phyloP scores from a whole-genome alignment of 768 basidiomycete species.

The Exidia glandulosa region DNA sequence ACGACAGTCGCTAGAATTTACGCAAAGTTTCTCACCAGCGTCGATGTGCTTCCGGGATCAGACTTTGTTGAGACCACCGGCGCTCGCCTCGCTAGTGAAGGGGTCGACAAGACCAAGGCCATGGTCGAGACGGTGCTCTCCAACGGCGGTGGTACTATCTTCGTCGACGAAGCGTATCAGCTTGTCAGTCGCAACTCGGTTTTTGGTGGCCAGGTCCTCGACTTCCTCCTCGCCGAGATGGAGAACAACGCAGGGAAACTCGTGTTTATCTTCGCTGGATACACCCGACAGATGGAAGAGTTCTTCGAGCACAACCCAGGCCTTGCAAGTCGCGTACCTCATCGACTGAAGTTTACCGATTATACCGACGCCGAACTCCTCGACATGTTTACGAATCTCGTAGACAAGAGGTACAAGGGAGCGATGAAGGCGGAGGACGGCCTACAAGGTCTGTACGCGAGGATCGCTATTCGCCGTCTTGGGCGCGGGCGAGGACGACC shows the following conservation, averaged over 20 bases:
- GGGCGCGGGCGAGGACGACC: slow-evolving; percentile 46
- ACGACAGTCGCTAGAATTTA: slow-evolving; percentile 59
- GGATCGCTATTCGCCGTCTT: slow-evolving; percentile 49
- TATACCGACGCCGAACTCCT: slow-evolving; percentile 48
- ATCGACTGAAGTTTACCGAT: slow-evolving; percentile 46
- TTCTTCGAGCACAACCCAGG: slow-evolving; percentile 74
- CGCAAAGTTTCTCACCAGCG: slow-evolving; percentile 47
- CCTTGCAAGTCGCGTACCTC: slow-evolving; percentile 55
- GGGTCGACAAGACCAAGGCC: slow-evolving; percentile 41
- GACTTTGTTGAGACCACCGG: slow-evolving; percentile 56
- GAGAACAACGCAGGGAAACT: slow-evolving; percentile 54
- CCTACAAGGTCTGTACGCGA: slow-evolving; percentile 37
- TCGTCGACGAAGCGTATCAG: slow-evolving; percentile 67
- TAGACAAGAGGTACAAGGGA: slow-evolving; percentile 37
- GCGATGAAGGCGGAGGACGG: slow-evolving; percentile 48
- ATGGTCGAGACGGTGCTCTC: slow-evolving; percentile 33
- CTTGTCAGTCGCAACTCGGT: slow-evolving; percentile 27
- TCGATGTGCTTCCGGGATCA: slow-evolving; percentile 40
- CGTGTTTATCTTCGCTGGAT: slow-evolving; percentile 63
- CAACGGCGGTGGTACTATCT: slow-evolving; percentile 53
- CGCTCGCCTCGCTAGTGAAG: slow-evolving; percentile 44
- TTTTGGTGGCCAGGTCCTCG: slow-evolving; percentile 45
- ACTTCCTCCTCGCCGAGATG: slow-evolving; percentile 65
- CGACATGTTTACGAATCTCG: slow-evolving; percentile 37
- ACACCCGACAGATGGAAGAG: slow-evolving; percentile 61